These are phyloP conservation scores for Globisporangium splendens DNA, from an alignment of 352 stramenopile genomes.

Conservation along the genomic window DNA sequence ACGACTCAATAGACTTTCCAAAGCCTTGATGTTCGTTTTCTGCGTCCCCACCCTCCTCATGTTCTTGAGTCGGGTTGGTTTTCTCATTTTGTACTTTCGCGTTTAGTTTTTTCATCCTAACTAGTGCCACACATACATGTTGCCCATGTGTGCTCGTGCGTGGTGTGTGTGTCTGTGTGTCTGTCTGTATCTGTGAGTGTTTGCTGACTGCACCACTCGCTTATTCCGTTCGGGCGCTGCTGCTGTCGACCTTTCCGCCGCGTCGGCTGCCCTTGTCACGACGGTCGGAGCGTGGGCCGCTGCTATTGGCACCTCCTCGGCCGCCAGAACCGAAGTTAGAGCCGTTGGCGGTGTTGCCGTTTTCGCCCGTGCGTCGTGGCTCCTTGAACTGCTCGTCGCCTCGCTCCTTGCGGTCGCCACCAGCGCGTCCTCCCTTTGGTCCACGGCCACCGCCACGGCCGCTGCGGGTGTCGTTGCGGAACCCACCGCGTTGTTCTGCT, in stretches of 20 bases:
- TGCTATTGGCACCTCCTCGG: conserved; percentile 17
- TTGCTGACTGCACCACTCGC: background rate
- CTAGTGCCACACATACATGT: conserved; percentile 7
- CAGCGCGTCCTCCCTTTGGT: conserved; percentile 41
- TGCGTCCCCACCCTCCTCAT: conserved; percentile 80
- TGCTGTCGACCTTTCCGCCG: conserved; percentile 59
- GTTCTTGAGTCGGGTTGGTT: background rate
- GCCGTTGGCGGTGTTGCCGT: conserved; percentile 25
- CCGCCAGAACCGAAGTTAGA: background rate
- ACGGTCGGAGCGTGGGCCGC: conserved; percentile 28
- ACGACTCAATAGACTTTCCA: background rate
- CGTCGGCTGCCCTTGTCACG: conserved; percentile 67
- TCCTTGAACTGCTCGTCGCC: conserved; percentile 48
- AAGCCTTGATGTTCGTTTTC: background rate
- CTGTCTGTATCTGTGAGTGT: conserved; percentile 22
- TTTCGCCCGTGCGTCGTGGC: conserved; percentile 16
- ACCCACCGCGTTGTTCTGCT: conserved; percentile 41
- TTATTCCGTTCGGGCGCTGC: conserved; percentile 49
- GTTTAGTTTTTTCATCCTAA: conserved; percentile 18
- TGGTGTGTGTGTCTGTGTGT: conserved; percentile 18
- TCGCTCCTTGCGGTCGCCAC: conserved; percentile 59
- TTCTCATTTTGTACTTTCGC: background rate
- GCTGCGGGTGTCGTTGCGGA: conserved; percentile 41
- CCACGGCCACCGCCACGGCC: conserved; percentile 47
- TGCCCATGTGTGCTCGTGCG: conserved; percentile 7